Percentiles rank a stretch among this genome's conserved stretches.
Evolutionary conservation across 2,329 filamentous ascomycete species (phyloP).

Genomic region (Fusarium sulawesiense): DNA sequence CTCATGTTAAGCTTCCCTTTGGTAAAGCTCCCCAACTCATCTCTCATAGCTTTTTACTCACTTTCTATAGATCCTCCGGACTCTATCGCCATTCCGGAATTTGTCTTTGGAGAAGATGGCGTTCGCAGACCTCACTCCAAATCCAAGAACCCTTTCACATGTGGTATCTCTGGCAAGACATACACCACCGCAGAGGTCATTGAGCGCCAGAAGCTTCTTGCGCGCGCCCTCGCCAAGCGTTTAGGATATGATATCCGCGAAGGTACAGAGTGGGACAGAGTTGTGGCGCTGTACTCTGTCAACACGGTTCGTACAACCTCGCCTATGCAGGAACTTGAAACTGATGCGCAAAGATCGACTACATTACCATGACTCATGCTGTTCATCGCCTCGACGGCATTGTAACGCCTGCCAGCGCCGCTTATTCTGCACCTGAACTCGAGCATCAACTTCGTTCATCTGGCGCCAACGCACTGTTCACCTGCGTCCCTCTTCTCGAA

Average conservation of each 20-base stretch:
- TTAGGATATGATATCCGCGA: conserved; percentile 77
- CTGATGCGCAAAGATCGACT: conserved; percentile 70
- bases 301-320: conserved; percentile 71
- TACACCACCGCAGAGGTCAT: conserved; percentile 73
- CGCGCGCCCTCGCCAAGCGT: conserved; percentile 75
- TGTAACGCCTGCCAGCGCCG: conserved; percentile 79
- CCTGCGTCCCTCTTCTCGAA: conserved; percentile 73
- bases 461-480: conserved; percentile 76
- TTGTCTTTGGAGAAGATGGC: conserved; percentile 78
- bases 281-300: conserved; percentile 79
- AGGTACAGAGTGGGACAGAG: conserved; percentile 84
- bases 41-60: not conserved
- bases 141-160: conserved; percentile 79
- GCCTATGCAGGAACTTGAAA: not conserved
- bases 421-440: conserved; percentile 76
- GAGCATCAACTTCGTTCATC: conserved; percentile 78
- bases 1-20: conserved; percentile 68
- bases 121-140: conserved; percentile 72
- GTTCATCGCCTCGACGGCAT: conserved; percentile 80
- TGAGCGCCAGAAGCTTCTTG: conserved; percentile 73
- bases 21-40: conserved; percentile 50
- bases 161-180: conserved; percentile 76
- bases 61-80: conserved; percentile 70
- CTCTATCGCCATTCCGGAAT: conserved; percentile 78
- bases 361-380: conserved; percentile 77